Evolutionary conservation across 768 basidiomycete genomes (phyloP).

Genomic region (Suillus alpinus): DNA sequence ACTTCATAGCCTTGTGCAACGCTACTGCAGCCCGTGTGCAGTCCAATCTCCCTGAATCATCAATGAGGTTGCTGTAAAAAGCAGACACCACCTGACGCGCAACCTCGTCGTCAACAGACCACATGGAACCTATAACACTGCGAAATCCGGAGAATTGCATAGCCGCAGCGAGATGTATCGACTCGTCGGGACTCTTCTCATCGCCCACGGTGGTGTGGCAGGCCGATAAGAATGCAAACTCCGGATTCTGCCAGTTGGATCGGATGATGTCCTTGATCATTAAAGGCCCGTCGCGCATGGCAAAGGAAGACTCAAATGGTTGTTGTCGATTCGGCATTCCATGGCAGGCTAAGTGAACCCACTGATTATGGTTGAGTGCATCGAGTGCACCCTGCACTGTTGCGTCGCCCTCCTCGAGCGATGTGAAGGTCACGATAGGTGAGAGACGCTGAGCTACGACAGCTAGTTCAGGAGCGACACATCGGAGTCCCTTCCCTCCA

Average conservation of each 20-base stretch:
- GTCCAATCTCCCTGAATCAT: background rate
- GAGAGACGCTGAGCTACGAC: conserved; percentile 10
- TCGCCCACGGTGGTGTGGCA: no score
- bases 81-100: background rate
- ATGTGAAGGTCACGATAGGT: conserved; percentile 11
- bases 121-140: background rate
- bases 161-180: background rate
- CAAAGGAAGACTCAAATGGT: no score
- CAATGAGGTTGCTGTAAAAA: background rate
- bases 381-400: no score
- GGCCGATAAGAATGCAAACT: no score
- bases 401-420: background rate
- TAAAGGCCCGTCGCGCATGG: no score
- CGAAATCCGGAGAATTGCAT: background rate
- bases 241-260: no score
- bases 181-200: no score
- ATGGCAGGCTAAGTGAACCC: no score
- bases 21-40: background rate
- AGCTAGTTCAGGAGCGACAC: conserved; percentile 14
- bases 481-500: conserved; percentile 5
- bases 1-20: no score
- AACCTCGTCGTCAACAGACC: background rate
- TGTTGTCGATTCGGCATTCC: no score
- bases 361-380: no score
- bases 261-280: no score